Percentiles rank a stretch among this genome's conserved stretches.
Evolutionary conservation across 805 yeast genomes (phyloP).

Genomic region (Schwanniomyces yamadae): DNA sequence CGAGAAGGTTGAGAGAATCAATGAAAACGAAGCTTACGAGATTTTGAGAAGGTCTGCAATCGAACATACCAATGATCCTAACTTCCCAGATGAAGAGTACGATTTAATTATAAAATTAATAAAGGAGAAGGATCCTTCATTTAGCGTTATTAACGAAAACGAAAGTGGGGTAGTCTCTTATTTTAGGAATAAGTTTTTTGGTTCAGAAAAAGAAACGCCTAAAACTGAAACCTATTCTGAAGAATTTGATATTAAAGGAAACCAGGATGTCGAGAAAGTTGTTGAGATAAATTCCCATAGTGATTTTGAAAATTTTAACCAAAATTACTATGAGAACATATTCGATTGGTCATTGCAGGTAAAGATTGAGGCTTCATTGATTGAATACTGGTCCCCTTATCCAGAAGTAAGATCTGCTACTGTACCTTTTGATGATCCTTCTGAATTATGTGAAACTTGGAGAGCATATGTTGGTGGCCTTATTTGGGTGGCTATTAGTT

Average conservation of each 20-base stretch:
- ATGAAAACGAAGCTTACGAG: conserved; percentile 37
- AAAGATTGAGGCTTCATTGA: conserved; percentile 42
- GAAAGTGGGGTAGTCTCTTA: background rate
- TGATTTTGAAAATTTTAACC: conserved; percentile 2
- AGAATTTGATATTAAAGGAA: background rate
- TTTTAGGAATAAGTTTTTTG: background rate
- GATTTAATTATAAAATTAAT: conserved; percentile 26
- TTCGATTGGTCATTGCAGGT: conserved; percentile 24
- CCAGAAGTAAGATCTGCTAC: conserved; percentile 32
- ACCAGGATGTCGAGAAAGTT: background rate
- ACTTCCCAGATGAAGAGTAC: conserved; percentile 40
- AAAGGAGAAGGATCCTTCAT: background rate
- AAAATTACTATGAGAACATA: conserved; percentile 10
- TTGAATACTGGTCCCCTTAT: conserved; percentile 31
- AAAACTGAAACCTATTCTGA: background rate
- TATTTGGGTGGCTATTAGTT: conserved; percentile 50
- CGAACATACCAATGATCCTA: conserved; percentile 48
- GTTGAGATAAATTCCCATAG: background rate
- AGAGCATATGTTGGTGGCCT: conserved; percentile 53
- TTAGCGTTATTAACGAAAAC: background rate
- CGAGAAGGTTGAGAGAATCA: conserved; percentile 34
- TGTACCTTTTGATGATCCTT: conserved; percentile 36
- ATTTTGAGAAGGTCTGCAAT: conserved; percentile 39
- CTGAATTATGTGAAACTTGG: conserved; percentile 34
- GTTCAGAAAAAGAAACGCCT: background rate